phyloP scores from a whole-genome alignment of 106 monocot species.

The Acanthochlamys bracteata region DNA sequence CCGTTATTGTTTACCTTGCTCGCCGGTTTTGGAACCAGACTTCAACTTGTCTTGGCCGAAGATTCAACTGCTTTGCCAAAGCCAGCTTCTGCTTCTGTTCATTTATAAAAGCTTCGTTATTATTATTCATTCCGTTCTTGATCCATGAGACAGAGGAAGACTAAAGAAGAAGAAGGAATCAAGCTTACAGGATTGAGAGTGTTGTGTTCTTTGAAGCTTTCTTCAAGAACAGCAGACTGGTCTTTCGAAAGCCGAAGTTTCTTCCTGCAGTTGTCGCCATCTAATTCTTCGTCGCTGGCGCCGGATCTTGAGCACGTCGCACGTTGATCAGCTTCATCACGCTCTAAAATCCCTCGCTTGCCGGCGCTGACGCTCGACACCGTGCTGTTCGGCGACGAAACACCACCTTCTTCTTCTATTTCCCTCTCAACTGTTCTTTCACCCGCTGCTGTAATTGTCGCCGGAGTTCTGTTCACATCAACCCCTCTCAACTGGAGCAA shows the following conservation, averaged over 20 bases:
- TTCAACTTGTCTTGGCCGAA: constrained; percentile 73
- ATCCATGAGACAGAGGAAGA: not conserved
- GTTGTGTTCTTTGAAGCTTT: constrained; percentile 78
- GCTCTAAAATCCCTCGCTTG: constrained; percentile 16
- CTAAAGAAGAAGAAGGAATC: not conserved
- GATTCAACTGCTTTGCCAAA: constrained; percentile 56
- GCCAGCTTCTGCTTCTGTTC: constrained; percentile 74
- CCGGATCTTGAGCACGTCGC: constrained; percentile 13
- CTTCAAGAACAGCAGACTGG: constrained; percentile 64
- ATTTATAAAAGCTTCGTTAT: not conserved
- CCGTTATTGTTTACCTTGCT: constrained; percentile 38
- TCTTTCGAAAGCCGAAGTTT: constrained; percentile 74
- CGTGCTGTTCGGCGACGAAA: constrained; percentile 35
- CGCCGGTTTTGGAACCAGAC: constrained; percentile 90
- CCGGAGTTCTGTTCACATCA: constrained; percentile 31
- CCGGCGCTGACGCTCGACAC: constrained; percentile 16
- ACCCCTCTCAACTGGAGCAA: constrained; percentile 17
- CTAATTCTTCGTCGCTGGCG: constrained; percentile 41
- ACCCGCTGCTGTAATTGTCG: not conserved
- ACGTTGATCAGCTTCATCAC: not conserved
- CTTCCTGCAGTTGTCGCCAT: constrained; percentile 53
- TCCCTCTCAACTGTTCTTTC: constrained; percentile 10
- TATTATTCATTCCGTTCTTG: not conserved
- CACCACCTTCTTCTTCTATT: constrained; percentile 22
- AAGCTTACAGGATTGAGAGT: constrained; percentile 56